Evolutionary conservation across 805 yeast genomes (phyloP), one percentile per base, ranked within the genome.

Genomic region (Cyberlindnera lachancei): DNA sequence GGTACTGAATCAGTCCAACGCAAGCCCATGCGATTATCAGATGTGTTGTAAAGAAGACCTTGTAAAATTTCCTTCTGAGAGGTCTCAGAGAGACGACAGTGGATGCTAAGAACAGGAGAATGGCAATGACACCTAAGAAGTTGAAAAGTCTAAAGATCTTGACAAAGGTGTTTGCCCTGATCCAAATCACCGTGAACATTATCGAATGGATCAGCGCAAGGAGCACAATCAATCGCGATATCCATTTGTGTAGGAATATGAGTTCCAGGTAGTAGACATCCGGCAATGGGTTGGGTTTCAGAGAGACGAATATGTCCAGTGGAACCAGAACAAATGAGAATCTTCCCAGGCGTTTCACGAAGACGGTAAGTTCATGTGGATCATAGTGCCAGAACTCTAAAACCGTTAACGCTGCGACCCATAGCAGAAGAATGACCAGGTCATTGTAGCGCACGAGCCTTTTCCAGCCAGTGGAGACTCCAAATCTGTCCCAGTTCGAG

Each of bases 241-340:
- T 42, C 88, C 90, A 80, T 45, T 79, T 79, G 50, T 82, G 94
- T 7, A 81, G 44, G 14, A 62, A 62, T 10, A 82, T 46, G 11
- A 72, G 56, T 32, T 70, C 73, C 37, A 78, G 51, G 45, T 82
- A 82, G 32, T 68, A 46, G 48, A 52, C 69, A 33, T 58, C 48
- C 4, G 63, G 64, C 33, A 67, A 48, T 23, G 68, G 67, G n/a
- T 66, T 57, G 3, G 86, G 85, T 34, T 79, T 61, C 11, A 79
- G 44, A 3, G 72, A 73, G 13, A 80, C 46, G 23, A 71, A 62
- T 3, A 79, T 56, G 41, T 73, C 73, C 21, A 81, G 53, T 0
- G 86, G 79, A 3, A 76, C 52, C 28, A 82, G 53, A 2, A 68
- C 66, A 45, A 73, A 79, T 1, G 78, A 59, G 8, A 81, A 39